Percentiles rank a stretch among this genome's conserved stretches.
These are phyloP conservation scores for Acacia crassicarpa DNA, from an alignment of 306 rosid genomes.

Conservation along the genomic window DNA sequence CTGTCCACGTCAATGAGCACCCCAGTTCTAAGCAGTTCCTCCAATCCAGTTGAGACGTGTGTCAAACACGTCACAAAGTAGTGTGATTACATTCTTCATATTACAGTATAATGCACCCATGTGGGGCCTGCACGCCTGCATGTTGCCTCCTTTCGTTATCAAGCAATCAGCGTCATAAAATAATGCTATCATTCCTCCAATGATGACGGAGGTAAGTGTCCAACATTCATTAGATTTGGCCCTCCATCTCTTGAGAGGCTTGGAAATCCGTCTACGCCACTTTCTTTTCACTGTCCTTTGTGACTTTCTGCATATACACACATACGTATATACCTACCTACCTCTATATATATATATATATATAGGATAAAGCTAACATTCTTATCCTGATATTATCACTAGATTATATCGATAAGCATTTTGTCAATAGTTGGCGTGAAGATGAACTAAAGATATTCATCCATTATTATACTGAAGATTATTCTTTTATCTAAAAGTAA, in stretches of 20 bases:
- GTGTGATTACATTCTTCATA: neutral
- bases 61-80: neutral
- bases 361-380: neutral
- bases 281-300: neutral
- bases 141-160: neutral
- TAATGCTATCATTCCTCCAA: neutral
- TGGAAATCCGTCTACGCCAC: neutral
- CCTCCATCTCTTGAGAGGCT: neutral
- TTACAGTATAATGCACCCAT: neutral
- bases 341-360: neutral
- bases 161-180: slow-evolving; percentile 1
- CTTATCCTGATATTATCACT: neutral
- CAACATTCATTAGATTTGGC: neutral
- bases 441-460: neutral
- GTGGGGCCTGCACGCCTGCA: neutral
- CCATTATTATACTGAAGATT: neutral
- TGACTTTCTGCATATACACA: neutral
- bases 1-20: slow-evolving; percentile 28
- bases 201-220: slow-evolving; percentile 4
- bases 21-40: neutral
- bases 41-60: neutral
- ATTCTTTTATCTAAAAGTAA: neutral
- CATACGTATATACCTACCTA: neutral
- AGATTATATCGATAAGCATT: neutral
- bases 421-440: neutral